Percentiles rank a stretch among this genome's conserved stretches.
Conservation (phyloP, 192 early-diverging fungal species). For the Umbelopsis ramanniana region DNA sequence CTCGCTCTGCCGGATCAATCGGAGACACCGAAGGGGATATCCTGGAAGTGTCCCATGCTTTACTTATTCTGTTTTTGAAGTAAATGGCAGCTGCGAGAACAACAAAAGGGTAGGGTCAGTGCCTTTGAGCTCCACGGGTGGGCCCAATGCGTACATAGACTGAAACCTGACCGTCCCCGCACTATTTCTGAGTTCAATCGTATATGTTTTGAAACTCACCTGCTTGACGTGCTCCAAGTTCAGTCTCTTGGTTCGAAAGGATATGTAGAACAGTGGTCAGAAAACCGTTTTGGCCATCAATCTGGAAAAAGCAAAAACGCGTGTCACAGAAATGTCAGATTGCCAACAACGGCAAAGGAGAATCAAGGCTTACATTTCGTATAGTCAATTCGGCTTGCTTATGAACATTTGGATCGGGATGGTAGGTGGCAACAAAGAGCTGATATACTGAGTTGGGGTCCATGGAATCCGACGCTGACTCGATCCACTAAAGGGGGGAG, state of each 20-base stretch:
- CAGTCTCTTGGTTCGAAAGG: slow-evolving; percentile 51
- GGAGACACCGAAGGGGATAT: slow-evolving; percentile 24
- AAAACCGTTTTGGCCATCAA: slow-evolving; percentile 54
- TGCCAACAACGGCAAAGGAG: neutral
- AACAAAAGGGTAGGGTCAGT: too few relatives aligned
- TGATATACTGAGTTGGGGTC: slow-evolving; percentile 62
- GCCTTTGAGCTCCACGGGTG: too few relatives aligned
- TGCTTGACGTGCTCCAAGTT: slow-evolving; percentile 60
- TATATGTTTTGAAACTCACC: slow-evolving; percentile 38
- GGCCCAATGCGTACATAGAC: too few relatives aligned
- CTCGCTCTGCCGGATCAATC: slow-evolving; percentile 69
- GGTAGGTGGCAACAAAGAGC: slow-evolving; percentile 77
- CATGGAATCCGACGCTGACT: slow-evolving; percentile 43
- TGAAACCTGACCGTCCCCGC: neutral
- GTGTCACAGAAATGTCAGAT: neutral
- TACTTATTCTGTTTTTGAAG: slow-evolving; percentile 85
- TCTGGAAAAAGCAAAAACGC: slow-evolving; percentile 30
- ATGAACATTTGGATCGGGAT: slow-evolving; percentile 79
- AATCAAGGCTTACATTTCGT: slow-evolving; percentile 55
- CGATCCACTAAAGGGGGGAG: neutral
- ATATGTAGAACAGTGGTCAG: slow-evolving; percentile 55
- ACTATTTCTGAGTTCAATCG: neutral
- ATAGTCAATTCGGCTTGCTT: slow-evolving; percentile 84
- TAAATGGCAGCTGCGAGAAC: slow-evolving; percentile 68
- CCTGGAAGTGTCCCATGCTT: slow-evolving; percentile 62